Base-by-base conservation (phyloP, 805 yeast genomes). In the Suhomyces sp. region DNA sequence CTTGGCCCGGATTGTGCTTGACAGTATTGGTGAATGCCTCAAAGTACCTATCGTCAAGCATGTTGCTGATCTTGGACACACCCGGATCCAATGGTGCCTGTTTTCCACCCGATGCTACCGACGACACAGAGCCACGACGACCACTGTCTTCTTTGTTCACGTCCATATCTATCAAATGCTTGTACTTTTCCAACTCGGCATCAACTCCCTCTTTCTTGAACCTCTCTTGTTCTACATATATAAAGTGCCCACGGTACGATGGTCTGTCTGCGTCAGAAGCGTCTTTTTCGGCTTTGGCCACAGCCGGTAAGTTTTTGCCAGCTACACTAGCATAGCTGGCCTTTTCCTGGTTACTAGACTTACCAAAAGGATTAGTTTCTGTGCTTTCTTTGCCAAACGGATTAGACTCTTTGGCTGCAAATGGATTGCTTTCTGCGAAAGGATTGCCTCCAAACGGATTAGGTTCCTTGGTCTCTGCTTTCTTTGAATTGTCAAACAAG, bases 1-100 rank as follows among this genome's bases (percentile, higher is more conserved):
- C 89, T 71, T 94, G 99, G 2, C 79, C 76, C 3, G 97, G 92
- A 63, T 94, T 94, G 63, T 87, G 87, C 10, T 87, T 86, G 10
- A 89, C 87, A 2, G 83, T 75, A 50, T 83, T 86, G 27, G 89
- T 81, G 67, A 94, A 94, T 54, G 84, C 81, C 63, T 88, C 90
- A 69, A 94, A 94, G 6, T 81, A 81, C 52, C 82, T 83, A 65
- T 92, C 97, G 56, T 88, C 88, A 50, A 87, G 69, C 70, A 84
- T 74, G 49, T 76, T 78, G 2, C 83, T 73, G 15, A 84, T 68
- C 51, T 65, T 62, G 47, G 57, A 54, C n/a, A 55, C 57, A 29
- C 60, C 60, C 4, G 66, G 62, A 44, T 59, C 60, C 26, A 63
- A 52, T 13, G 42, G 31, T 13, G 40, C 48, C 27, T 15, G 33